Percentiles rank a stretch among this genome's conserved stretches.
Evolutionary conservation across 768 basidiomycete genomes (phyloP).

Genomic region (Solioccasus polychromus): DNA sequence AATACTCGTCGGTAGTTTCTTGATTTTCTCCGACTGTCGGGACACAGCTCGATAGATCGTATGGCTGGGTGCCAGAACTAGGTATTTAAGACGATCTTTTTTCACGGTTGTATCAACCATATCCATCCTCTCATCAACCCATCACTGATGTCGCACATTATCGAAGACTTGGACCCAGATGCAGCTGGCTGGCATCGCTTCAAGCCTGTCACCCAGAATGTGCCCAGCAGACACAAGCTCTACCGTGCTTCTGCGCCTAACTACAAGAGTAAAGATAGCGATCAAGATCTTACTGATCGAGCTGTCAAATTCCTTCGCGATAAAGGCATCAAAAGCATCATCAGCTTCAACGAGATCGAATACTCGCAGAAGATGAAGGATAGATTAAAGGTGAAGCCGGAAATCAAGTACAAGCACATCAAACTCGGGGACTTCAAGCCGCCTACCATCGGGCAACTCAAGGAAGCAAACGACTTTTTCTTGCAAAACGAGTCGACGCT

Average conservation of each 20-base stretch:
- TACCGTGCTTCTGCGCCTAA: constrained; percentile 24
- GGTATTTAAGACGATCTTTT: too few species aligned
- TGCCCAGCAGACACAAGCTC: constrained; percentile 14
- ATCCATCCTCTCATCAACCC: too few species aligned
- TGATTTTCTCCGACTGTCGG: too few species aligned
- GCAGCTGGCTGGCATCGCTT: constrained; percentile 18
- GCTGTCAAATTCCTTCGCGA: constrained; percentile 15
- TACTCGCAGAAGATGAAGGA: constrained; percentile 9
- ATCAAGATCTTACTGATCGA: constrained; percentile 13
- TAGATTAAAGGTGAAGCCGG: constrained; percentile 3
- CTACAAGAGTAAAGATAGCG: constrained; percentile 3
- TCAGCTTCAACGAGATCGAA: constrained; percentile 17
- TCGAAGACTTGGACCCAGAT: not conserved
- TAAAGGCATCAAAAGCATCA: constrained; percentile 18
- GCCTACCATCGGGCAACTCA: constrained; percentile 17
- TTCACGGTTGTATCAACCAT: too few species aligned
- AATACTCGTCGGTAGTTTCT: too few species aligned
- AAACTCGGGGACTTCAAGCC: constrained; percentile 20
- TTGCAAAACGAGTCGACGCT: constrained; percentile 2
- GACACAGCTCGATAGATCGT: too few species aligned
- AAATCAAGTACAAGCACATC: constrained; percentile 18
- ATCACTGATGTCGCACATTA: not conserved
- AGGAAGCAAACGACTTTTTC: constrained; percentile 16
- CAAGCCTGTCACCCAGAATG: constrained; percentile 8
- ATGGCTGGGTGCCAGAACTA: too few species aligned